Base-by-base conservation (phyloP, 2,329 filamentous ascomycete species). In the Colletotrichum phormii region DNA sequence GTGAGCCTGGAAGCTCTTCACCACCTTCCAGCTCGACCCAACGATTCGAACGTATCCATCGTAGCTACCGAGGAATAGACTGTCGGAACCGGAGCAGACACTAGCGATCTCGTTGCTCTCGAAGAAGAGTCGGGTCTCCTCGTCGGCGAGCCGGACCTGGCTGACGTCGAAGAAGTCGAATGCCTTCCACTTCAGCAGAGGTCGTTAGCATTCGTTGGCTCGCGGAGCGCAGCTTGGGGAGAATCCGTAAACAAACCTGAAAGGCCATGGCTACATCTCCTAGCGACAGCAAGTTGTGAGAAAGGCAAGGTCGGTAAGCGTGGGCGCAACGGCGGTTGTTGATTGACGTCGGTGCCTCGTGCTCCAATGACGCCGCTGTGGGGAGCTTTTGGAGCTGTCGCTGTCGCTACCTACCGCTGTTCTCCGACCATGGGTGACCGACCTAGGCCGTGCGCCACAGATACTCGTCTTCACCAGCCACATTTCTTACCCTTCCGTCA, bases 111-210 rank as follows among this genome's bases (percentile, higher is more conserved):
- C 94, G 81, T 89, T 90, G 89, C 94, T 93, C 82, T 95, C 93
- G 85, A 97, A 93, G 80, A 95, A 89, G 80, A 91, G 89, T 77
- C 91, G 91, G 81, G 91, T 93, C 81, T 97, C 94, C 79, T 93
- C 92, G 82, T 97, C 93, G 77, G 89, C 89, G 78, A 95, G 89
- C 80, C 93, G 91, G 82, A 98, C 92, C 81, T 94, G 92, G 81
- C 91, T 91, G 82, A 97, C 95, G 85, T 98, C 95, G 90, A 99
- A 98, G 92, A 99, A 99, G 89, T 97, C 95, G 87, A 99, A 99
- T 78, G 93, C 92, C 93, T 98, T 98, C 96, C 97, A 98, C 96
- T 98, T 77, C 26, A 11, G 9, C 15, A 74, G 74, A 69, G 29
- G 35, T 31, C 33, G 26, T 74, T 31, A 73, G 64, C 61, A 24